Conservation (phyloP, 306 rosid genomes). For the Vachellia pachyceras region DNA sequence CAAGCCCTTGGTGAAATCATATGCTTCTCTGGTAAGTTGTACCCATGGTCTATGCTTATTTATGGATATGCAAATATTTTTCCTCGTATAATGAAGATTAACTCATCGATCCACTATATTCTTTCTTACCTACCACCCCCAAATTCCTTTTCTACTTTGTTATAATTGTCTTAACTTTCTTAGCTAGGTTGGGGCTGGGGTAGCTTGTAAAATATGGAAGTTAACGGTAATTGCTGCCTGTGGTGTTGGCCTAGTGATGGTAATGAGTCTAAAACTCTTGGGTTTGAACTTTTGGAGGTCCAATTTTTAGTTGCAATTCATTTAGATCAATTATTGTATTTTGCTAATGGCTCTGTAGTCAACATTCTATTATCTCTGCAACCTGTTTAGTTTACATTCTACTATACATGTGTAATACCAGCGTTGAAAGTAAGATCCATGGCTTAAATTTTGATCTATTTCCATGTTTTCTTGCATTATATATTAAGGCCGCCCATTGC, state of each 20-base stretch:
- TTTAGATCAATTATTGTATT: background rate
- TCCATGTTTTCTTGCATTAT: background rate
- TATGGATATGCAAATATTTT: conserved; percentile 18
- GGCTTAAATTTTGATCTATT: conserved; percentile 33
- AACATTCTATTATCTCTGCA: conserved; percentile 4
- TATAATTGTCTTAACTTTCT: conserved; percentile 6
- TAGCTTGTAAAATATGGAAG: background rate
- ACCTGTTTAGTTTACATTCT: background rate
- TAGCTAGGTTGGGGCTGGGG: conserved; percentile 1
- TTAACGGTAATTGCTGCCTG: background rate
- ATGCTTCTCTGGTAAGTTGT: conserved; percentile 79
- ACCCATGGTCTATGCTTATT: background rate
- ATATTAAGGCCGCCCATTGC: background rate
- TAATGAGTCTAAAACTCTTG: conserved; percentile 21
- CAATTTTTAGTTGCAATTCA: background rate
- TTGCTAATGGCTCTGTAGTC: background rate
- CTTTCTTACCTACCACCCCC: background rate
- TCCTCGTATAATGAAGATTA: background rate
- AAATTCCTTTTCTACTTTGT: conserved; percentile 11
- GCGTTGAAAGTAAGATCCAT: conserved; percentile 11
- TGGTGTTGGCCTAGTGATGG: conserved; percentile 16
- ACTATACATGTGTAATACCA: background rate
- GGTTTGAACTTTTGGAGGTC: conserved; percentile 8
- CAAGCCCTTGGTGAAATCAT: conserved; percentile 81
- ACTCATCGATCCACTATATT: conserved; percentile 14